Conservation (phyloP, 805 yeast species). For the Phaffomyces opuntiae region DNA sequence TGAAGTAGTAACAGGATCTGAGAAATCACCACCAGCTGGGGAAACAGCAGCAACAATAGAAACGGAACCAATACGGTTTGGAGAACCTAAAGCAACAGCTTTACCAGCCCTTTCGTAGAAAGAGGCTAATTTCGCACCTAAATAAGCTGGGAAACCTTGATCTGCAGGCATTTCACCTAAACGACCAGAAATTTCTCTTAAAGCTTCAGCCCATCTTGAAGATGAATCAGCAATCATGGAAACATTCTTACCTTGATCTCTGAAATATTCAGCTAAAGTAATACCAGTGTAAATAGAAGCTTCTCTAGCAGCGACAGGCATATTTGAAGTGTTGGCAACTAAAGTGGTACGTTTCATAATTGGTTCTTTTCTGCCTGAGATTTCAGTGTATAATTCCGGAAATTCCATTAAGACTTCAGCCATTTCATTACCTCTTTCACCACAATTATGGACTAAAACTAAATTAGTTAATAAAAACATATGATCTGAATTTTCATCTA, state of each 20-base stretch:
- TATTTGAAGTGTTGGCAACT: conserved; percentile 97
- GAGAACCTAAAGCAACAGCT: conserved; percentile 91
- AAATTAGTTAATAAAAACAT: conserved; percentile 34
- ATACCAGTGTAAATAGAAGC: conserved; percentile 99
- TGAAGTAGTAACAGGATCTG: conserved; percentile 98
- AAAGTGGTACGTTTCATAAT: conserved; percentile 99
- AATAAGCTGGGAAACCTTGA: conserved; percentile 99
- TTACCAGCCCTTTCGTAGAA: conserved; percentile 99
- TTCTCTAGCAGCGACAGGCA: conserved; percentile 99
- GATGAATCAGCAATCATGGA: conserved; percentile 99
- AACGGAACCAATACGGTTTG: conserved; percentile 94
- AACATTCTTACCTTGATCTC: conserved; percentile 99
- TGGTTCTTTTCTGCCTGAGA: conserved; percentile 91
- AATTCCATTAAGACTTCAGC: conserved; percentile 99
- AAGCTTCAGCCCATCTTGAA: conserved; percentile 99
- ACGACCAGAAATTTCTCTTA: conserved; percentile 99
- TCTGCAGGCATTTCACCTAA: conserved; percentile 99
- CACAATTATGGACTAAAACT: conserved; percentile 40
- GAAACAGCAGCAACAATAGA: conserved; percentile 99
- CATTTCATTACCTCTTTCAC: conserved; percentile 99
- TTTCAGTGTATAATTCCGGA: conserved; percentile 93
- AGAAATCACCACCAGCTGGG: conserved; percentile 99
- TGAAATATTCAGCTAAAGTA: conserved; percentile 96
- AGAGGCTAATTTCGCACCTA: conserved; percentile 97
- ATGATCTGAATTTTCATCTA: conserved; percentile 31